phyloP scores from a whole-genome alignment of 495 filamentous ascomycete species.

The Usnea hakonensis region DNA sequence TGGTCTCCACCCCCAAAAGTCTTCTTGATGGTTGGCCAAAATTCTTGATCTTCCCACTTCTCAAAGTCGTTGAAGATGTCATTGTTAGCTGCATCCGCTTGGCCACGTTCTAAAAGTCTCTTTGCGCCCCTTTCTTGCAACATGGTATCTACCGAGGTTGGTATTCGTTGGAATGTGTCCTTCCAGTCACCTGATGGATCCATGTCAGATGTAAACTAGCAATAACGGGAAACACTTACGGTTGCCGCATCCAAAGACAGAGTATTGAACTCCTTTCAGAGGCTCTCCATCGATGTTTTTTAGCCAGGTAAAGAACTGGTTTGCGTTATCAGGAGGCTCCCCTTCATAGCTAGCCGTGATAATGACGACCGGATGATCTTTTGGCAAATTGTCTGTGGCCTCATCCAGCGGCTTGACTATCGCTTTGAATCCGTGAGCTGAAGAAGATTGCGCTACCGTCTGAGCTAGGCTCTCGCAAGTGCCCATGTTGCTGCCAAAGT shows the following conservation, averaged over 20 bases:
- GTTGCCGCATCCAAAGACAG: constrained; percentile 59
- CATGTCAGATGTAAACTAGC: constrained; percentile 6
- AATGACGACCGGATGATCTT: constrained; percentile 54
- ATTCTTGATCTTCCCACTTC: constrained; percentile 50
- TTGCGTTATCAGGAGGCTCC: constrained; percentile 66
- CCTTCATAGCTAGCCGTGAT: constrained; percentile 70
- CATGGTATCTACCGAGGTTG: constrained; percentile 51
- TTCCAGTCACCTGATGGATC: constrained; percentile 47
- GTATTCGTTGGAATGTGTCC: constrained; percentile 64
- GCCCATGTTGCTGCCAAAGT: constrained; percentile 67
- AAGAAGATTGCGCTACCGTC: constrained; percentile 51
- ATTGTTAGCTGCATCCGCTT: constrained; percentile 52
- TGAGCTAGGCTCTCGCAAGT: constrained; percentile 67
- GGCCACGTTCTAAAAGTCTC: constrained; percentile 48
- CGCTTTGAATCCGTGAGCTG: constrained; percentile 49
- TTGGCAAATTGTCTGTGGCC: constrained; percentile 53
- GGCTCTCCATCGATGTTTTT: constrained; percentile 42
- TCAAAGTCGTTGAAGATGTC: constrained; percentile 68
- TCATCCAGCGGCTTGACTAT: constrained; percentile 52
- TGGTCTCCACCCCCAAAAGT: background rate
- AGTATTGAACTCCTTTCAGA: constrained; percentile 49
- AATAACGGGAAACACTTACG: constrained; percentile 24
- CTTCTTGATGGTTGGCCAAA: background rate
- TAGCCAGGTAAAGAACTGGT: constrained; percentile 61
- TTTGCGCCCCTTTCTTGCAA: constrained; percentile 45